Evolutionary conservation across 2,329 filamentous ascomycete species (phyloP).

Genomic region (Lachnellula occidentalis): DNA sequence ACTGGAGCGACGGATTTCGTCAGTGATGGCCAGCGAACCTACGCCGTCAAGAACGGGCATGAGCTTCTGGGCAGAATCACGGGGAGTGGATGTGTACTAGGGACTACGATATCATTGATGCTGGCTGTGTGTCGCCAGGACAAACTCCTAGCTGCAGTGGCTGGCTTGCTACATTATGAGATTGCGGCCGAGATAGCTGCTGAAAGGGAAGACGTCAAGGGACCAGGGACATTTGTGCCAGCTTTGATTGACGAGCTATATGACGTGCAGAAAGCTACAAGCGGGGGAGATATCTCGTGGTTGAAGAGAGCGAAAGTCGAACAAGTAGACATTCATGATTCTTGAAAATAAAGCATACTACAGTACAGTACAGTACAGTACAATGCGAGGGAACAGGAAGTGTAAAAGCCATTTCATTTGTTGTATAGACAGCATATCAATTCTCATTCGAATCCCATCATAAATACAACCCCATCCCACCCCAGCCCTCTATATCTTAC

Average conservation of each 20-base stretch:
- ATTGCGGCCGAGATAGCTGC: constrained; percentile 58
- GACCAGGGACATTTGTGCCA: constrained; percentile 82
- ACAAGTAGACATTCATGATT: constrained; percentile 25
- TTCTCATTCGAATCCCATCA: too few relatives aligned
- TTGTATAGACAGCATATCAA: background rate
- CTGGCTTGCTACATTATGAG: constrained; percentile 73
- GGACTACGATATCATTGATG: constrained; percentile 73
- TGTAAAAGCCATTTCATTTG: background rate
- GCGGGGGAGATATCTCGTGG: constrained; percentile 45
- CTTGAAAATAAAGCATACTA: background rate
- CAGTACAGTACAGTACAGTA: background rate
- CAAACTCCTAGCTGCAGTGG: constrained; percentile 65
- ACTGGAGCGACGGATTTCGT: constrained; percentile 75
- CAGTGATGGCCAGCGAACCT: constrained; percentile 65
- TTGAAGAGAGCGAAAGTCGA: constrained; percentile 45
- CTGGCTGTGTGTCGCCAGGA: constrained; percentile 58
- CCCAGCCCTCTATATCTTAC: constrained; percentile 46
- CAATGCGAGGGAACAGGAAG: background rate
- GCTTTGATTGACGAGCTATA: constrained; percentile 73
- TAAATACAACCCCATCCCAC: background rate
- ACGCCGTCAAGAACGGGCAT: constrained; percentile 73
- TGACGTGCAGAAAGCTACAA: constrained; percentile 43
- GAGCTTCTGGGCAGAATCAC: constrained; percentile 64
- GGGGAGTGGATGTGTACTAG: constrained; percentile 79
- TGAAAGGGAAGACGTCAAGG: constrained; percentile 62